A percentile compares a stretch with the other conserved stretches of the same genome.
phyloP scores from a whole-genome alignment of 768 basidiomycete species.

The Podaxis sp. region DNA sequence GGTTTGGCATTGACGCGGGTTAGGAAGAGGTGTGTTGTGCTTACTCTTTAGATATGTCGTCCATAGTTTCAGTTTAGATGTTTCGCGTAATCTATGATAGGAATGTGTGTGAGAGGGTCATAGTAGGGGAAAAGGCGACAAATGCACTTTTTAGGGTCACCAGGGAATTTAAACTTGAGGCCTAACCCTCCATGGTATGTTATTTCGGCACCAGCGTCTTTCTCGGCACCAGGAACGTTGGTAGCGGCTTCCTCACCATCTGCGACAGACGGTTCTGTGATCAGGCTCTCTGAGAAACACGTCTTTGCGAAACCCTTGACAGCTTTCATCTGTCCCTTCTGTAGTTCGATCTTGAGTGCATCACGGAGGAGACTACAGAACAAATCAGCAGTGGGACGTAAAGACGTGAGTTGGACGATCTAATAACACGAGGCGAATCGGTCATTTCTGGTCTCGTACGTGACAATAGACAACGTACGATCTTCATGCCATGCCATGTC shows the following conservation, averaged over 20 bases:
- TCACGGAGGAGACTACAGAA: constrained; percentile 90
- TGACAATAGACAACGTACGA: constrained; percentile 50
- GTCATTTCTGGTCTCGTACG: constrained; percentile 4
- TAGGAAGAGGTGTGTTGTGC: constrained; percentile 19
- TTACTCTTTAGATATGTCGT: constrained; percentile 78
- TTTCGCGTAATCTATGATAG: constrained; percentile 69
- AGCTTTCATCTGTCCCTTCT: constrained; percentile 89
- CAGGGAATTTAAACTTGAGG: constrained; percentile 84
- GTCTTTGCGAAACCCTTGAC: constrained; percentile 90
- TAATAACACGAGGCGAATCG: constrained; percentile 23
- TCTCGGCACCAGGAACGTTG: constrained; percentile 55
- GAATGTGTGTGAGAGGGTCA: constrained; percentile 9
- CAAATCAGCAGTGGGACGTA: constrained; percentile 88
- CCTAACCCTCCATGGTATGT: constrained; percentile 79
- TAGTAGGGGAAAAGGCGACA: neutral
- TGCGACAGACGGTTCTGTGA: constrained; percentile 52
- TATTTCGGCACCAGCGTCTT: constrained; percentile 52
- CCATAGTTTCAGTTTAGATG: constrained; percentile 96
- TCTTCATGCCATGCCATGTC: constrained; percentile 94
- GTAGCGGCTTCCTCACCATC: constrained; percentile 61
- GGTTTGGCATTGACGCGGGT: neutral
- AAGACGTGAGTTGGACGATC: constrained; percentile 91
- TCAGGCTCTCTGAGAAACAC: constrained; percentile 90
- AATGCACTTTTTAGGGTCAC: constrained; percentile 85
- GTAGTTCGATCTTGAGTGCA: constrained; percentile 84